phyloP scores from a whole-genome alignment of 805 yeast genomes.

The Metschnikowia borealis region DNA sequence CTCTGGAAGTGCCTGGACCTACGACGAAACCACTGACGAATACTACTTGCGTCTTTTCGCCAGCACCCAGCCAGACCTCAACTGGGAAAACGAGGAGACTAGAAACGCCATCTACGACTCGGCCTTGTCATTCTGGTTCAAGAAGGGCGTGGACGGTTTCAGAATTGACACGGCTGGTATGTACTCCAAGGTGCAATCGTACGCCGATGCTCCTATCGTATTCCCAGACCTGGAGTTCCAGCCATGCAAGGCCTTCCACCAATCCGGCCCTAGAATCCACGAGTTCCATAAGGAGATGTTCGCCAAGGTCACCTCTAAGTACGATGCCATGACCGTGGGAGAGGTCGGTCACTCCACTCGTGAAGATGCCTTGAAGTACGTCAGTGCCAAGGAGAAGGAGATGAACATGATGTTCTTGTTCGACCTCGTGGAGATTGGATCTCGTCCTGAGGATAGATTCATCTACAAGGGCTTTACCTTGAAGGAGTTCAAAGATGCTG shows the following conservation, averaged over 20 bases:
- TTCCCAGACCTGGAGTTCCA: conserved; percentile 41
- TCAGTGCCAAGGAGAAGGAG: conserved; percentile 36
- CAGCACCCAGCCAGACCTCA: conserved; percentile 53
- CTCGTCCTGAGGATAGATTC: conserved; percentile 33
- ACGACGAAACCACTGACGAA: conserved; percentile 51
- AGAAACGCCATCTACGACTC: conserved; percentile 40
- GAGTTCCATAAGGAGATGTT: conserved; percentile 54
- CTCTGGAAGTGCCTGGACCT: conserved; percentile 55
- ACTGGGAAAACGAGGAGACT: conserved; percentile 52
- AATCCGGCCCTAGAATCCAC: conserved; percentile 54
- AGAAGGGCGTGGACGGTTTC: conserved; percentile 56
- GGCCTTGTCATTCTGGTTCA: conserved; percentile 52
- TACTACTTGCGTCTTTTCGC: conserved; percentile 55
- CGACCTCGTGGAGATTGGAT: conserved; percentile 35
- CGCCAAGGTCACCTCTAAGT: conserved; percentile 37
- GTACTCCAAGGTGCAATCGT: conserved; percentile 45
- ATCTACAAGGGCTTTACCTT: conserved; percentile 29
- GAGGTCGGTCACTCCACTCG: conserved; percentile 46
- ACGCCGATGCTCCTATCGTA: conserved; percentile 47
- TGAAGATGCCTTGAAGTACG: conserved; percentile 42
- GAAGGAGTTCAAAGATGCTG: conserved; percentile 40
- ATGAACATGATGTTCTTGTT: conserved; percentile 41
- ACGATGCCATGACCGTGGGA: conserved; percentile 56
- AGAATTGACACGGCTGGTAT: conserved; percentile 54
- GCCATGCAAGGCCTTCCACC: conserved; percentile 29